A percentile compares a stretch with the other conserved stretches of the same genome.
Conservation (phyloP, 306 rosid genomes). For the Morella rubra region DNA sequence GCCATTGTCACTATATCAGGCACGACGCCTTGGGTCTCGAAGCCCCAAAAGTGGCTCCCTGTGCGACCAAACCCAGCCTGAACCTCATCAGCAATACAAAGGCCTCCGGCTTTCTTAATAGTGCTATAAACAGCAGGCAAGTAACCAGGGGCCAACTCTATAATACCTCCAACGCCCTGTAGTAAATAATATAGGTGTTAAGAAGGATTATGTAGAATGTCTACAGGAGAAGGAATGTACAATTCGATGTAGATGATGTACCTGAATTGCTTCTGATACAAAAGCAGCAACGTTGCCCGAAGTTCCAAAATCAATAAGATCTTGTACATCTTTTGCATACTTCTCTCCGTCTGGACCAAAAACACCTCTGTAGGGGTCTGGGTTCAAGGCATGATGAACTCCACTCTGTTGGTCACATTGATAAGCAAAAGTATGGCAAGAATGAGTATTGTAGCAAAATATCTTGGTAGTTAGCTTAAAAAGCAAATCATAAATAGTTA, state of each 20-base stretch:
- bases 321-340: slow-evolving; percentile 85
- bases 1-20: slow-evolving; percentile 98
- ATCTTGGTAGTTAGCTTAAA: background rate
- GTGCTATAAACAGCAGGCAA: slow-evolving; percentile 57
- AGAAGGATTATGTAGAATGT: background rate
- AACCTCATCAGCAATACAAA: slow-evolving; percentile 94
- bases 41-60: slow-evolving; percentile 95
- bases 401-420: slow-evolving; percentile 57
- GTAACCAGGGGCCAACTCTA: slow-evolving; percentile 92
- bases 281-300: slow-evolving; percentile 85
- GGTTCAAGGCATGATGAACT: slow-evolving; percentile 87
- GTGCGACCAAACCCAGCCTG: slow-evolving; percentile 86
- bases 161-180: slow-evolving; percentile 92
- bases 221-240: background rate
- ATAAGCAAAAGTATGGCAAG: background rate
- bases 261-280: slow-evolving; percentile 89
- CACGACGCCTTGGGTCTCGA: slow-evolving; percentile 83
- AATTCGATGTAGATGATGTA: slow-evolving; percentile 17
- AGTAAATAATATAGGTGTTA: background rate
- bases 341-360: slow-evolving; percentile 91
- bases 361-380: slow-evolving; percentile 91
- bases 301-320: slow-evolving; percentile 83
- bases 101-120: slow-evolving; percentile 83
- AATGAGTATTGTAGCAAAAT: too few species aligned
- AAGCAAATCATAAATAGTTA: background rate